These are phyloP conservation scores for Candida coleopterorum DNA, from an alignment of 805 yeast species.

Conservation along the genomic window DNA sequence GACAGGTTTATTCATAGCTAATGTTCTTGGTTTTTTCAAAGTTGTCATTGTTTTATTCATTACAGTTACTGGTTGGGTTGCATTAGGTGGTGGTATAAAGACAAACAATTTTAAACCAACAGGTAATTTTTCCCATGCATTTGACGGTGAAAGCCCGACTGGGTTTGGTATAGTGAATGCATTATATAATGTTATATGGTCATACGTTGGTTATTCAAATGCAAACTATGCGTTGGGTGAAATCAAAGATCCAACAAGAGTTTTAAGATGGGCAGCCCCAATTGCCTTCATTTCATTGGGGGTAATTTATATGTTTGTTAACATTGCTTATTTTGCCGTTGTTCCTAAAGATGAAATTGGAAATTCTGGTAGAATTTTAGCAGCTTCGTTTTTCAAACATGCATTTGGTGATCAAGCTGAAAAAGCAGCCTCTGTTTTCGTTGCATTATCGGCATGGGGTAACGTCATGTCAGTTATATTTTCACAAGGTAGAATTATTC, in stretches of 20 bases:
- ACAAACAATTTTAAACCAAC: slow-evolving; percentile 46
- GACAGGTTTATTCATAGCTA: slow-evolving; percentile 61
- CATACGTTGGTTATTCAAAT: slow-evolving; percentile 77
- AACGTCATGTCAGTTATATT: slow-evolving; percentile 77
- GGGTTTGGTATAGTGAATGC: slow-evolving; percentile 74
- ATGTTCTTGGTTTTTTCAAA: slow-evolving; percentile 65
- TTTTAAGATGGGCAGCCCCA: slow-evolving; percentile 73
- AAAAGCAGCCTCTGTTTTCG: slow-evolving; percentile 72
- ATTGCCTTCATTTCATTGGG: slow-evolving; percentile 57
- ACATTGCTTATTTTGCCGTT: slow-evolving; percentile 78
- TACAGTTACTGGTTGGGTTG: slow-evolving; percentile 78
- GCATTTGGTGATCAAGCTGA: slow-evolving; percentile 69
- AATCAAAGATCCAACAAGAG: slow-evolving; percentile 65
- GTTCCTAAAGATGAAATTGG: slow-evolving; percentile 62
- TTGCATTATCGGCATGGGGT: slow-evolving; percentile 77
- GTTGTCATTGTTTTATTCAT: slow-evolving; percentile 66
- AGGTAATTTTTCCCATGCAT: slow-evolving; percentile 55
- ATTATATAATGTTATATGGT: slow-evolving; percentile 79
- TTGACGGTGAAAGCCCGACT: slow-evolving; percentile 49
- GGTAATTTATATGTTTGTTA: slow-evolving; percentile 67
- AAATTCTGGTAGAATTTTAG: slow-evolving; percentile 63
- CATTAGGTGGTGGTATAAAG: slow-evolving; percentile 65
- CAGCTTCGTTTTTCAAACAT: slow-evolving; percentile 68
- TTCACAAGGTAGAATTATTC: slow-evolving; percentile 77
- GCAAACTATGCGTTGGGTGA: slow-evolving; percentile 82